Evolutionary conservation across 768 basidiomycete species (phyloP).

Genomic region (Coprinopsis marcescibilis): DNA sequence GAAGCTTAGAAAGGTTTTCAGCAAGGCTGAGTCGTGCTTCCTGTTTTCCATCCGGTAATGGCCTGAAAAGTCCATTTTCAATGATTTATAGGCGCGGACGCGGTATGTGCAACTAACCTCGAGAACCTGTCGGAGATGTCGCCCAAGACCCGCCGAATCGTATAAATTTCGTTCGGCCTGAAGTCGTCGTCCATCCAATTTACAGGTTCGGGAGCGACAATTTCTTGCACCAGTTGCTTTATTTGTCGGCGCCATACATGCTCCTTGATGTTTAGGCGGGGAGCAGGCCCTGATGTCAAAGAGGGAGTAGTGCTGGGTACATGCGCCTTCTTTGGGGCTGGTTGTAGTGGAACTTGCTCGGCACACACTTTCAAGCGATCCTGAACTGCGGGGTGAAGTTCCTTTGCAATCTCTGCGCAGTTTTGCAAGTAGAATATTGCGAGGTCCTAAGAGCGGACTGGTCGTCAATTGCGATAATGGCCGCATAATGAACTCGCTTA

Average conservation of each 20-base stretch:
- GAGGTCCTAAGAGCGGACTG: not conserved
- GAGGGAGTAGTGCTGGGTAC: slow-evolving; percentile 3
- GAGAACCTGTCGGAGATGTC: slow-evolving; percentile 38
- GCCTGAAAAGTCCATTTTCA: slow-evolving; percentile 24
- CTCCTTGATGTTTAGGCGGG: slow-evolving; percentile 13
- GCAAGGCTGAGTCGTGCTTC: slow-evolving; percentile 28
- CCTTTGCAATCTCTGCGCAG: slow-evolving; percentile 1
- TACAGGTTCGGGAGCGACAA: slow-evolving; percentile 41
- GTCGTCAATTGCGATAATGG: too few relatives aligned
- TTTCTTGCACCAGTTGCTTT: slow-evolving; percentile 25
- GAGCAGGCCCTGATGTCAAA: not conserved
- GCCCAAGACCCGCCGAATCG: slow-evolving; percentile 38
- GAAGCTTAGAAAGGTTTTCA: slow-evolving; percentile 24
- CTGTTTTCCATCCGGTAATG: slow-evolving; percentile 26
- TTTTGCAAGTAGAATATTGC: not conserved
- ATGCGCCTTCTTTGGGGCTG: too few relatives aligned
- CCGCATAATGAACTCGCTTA: too few relatives aligned
- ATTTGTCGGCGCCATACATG: slow-evolving; percentile 30
- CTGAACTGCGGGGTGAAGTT: not conserved
- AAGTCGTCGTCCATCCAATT: slow-evolving; percentile 56
- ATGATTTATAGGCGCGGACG: not conserved
- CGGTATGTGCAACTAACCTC: slow-evolving; percentile 28
- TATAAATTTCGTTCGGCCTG: slow-evolving; percentile 33
- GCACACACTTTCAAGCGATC: not conserved
- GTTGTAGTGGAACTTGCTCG: too few relatives aligned